These are phyloP conservation scores for Albugo candida DNA, from an alignment of 352 stramenopile species.

Conservation along the genomic window DNA sequence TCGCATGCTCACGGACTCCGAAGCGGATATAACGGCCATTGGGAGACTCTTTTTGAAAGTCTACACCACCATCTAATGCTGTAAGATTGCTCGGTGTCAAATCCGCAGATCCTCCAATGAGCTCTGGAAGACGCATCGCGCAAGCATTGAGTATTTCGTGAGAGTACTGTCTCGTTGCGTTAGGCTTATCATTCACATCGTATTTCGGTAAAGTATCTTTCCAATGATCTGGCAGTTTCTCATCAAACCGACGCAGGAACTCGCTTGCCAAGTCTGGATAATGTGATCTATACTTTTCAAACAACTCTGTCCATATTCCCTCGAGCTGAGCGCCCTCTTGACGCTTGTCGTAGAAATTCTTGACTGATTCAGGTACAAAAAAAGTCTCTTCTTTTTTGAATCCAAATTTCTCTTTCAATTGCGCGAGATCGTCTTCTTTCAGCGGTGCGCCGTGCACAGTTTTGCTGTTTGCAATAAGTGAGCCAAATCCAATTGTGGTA, in stretches of 20 bases:
- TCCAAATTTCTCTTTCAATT: slow-evolving; percentile 83
- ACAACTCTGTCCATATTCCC: slow-evolving; percentile 79
- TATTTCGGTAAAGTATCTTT: slow-evolving; percentile 85
- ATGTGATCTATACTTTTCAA: slow-evolving; percentile 77
- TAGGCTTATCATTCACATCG: slow-evolving; percentile 65
- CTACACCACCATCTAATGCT: slow-evolving; percentile 83
- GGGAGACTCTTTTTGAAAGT: slow-evolving; percentile 95
- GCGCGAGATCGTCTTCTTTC: slow-evolving; percentile 83
- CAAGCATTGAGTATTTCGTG: slow-evolving; percentile 91
- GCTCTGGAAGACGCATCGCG: slow-evolving; percentile 83
- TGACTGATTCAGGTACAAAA: slow-evolving; percentile 85
- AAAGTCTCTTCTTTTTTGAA: slow-evolving; percentile 88
- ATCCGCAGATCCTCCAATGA: slow-evolving; percentile 96
- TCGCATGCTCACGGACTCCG: slow-evolving; percentile 96
- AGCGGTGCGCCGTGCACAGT: slow-evolving; percentile 92
- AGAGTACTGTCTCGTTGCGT: slow-evolving; percentile 89
- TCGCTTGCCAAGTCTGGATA: slow-evolving; percentile 89
- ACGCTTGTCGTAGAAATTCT: slow-evolving; percentile 81
- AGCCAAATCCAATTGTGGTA: slow-evolving; percentile 93
- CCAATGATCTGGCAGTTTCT: slow-evolving; percentile 83
- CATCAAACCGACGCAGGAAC: slow-evolving; percentile 85
- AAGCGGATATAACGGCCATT: slow-evolving; percentile 95
- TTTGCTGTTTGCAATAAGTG: slow-evolving; percentile 84
- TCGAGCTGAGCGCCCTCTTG: slow-evolving; percentile 44
- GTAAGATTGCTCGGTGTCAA: slow-evolving; percentile 96